Evolutionary conservation across 108 stramenopile species (phyloP).

Genomic region (Conticribra guillardii): DNA sequence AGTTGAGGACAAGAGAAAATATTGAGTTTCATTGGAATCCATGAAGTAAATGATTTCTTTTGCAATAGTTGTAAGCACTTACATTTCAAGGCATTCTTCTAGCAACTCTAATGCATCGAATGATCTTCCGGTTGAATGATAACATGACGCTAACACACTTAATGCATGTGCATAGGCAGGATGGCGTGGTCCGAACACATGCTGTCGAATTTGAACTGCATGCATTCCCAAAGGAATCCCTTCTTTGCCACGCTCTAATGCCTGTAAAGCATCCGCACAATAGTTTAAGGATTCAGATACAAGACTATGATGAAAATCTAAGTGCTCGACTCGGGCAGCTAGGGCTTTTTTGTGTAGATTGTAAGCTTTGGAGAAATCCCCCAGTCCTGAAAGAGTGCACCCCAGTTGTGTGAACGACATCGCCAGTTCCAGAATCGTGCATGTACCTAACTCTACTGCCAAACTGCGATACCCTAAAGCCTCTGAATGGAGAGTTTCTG

Average conservation of each 20-base stretch:
- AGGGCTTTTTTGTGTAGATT: constrained; percentile 39
- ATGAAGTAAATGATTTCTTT: no score
- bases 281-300: constrained; percentile 51
- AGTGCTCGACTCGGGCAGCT: constrained; percentile 21
- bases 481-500: constrained; percentile 33
- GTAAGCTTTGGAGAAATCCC: constrained; percentile 18
- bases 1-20: no score
- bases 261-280: constrained; percentile 41
- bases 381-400: constrained; percentile 29
- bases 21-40: no score
- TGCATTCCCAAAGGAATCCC: constrained; percentile 40
- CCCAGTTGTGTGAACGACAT: constrained; percentile 44
- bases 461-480: constrained; percentile 32
- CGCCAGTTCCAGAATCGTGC: constrained; percentile 43
- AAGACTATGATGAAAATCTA: constrained; percentile 40
- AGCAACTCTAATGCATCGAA: constrained; percentile 26
- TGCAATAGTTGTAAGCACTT: no score
- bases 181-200: constrained; percentile 32
- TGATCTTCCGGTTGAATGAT: constrained; percentile 33
- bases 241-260: constrained; percentile 36
- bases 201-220: constrained; percentile 40
- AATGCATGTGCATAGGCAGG: constrained; percentile 52
- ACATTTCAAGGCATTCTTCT: constrained; percentile 41
- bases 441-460: constrained; percentile 26
- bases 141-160: constrained; percentile 44